A percentile compares a stretch with the other conserved stretches of the same genome.
These are phyloP conservation scores for Nyssa sinensis DNA, from an alignment of 148 eudicot genomes.

Conservation along the genomic window DNA sequence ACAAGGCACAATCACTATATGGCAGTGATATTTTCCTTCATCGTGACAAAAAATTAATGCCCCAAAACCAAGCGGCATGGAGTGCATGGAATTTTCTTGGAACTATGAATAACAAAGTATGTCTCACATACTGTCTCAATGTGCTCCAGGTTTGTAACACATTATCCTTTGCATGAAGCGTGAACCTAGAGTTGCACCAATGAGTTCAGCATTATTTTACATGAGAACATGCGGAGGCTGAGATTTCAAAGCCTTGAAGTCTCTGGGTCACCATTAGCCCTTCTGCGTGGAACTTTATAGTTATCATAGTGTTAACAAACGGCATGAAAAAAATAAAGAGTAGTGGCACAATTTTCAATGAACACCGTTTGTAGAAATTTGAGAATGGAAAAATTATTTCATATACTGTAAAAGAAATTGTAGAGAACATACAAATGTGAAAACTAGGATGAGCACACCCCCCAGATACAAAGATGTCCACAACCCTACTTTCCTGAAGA, in stretches of 20 bases:
- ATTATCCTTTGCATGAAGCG: background rate
- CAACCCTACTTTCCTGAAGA: no score
- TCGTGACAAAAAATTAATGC: slow-evolving; percentile 77
- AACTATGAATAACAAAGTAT: slow-evolving; percentile 56
- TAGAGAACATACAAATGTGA: no score
- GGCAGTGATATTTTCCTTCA: slow-evolving; percentile 94
- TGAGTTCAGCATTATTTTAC: background rate
- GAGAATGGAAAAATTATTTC: no score
- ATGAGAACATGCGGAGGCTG: background rate
- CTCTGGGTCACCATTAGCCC: no score
- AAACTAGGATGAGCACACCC: no score
- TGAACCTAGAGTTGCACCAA: background rate
- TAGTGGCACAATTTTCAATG: no score
- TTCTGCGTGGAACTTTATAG: background rate
- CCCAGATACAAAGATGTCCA: no score
- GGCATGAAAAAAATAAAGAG: no score
- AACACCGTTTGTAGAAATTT: no score
- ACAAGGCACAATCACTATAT: slow-evolving; percentile 26
- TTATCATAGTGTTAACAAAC: background rate
- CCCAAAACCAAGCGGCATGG: slow-evolving; percentile 88
- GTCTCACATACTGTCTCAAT: slow-evolving; percentile 95
- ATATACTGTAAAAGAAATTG: no score
- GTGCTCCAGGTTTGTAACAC: slow-evolving; percentile 69
- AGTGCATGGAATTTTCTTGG: slow-evolving; percentile 97
- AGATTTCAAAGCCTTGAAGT: background rate